A percentile compares a stretch with the other conserved stretches of the same genome.
Evolutionary conservation across 2,329 filamentous ascomycete species (phyloP).

Genomic region (Fusarium verrucosum): DNA sequence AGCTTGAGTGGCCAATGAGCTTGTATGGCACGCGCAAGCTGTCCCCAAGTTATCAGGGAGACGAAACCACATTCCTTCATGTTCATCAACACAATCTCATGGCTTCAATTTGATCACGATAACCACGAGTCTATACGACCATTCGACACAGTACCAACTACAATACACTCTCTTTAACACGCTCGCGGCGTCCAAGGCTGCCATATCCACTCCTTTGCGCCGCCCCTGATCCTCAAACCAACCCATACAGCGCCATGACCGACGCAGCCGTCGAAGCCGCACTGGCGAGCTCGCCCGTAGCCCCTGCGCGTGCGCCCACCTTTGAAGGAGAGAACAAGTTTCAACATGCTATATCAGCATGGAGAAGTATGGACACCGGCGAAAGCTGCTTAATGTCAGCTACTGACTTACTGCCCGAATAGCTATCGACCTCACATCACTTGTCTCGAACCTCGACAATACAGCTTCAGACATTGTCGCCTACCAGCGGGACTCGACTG

Average conservation of each 20-base stretch:
- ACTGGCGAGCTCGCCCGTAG: constrained; percentile 36
- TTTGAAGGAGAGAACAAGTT: constrained; percentile 85
- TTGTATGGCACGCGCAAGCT: constrained; percentile 33
- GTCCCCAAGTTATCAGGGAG: constrained; percentile 32
- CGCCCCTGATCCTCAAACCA: constrained; percentile 10
- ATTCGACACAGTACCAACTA: constrained; percentile 2
- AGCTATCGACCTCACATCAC: constrained; percentile 87
- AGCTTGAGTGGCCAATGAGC: constrained; percentile 37
- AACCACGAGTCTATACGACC: constrained; percentile 13
- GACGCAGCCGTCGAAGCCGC: constrained; percentile 47
- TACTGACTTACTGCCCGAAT: constrained; percentile 40
- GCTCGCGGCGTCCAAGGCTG: constrained; percentile 20
- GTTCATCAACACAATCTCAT: constrained; percentile 17
- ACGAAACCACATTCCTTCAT: constrained; percentile 39
- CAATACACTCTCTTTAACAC: constrained; percentile 3
- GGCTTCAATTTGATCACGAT: constrained; percentile 21
- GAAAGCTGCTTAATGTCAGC: neutral
- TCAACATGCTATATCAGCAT: constrained; percentile 93
- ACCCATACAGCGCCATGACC: constrained; percentile 44
- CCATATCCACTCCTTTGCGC: constrained; percentile 30
- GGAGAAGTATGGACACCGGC: constrained; percentile 75
- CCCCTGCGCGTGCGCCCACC: constrained; percentile 42
- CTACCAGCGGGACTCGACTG: constrained; percentile 93
- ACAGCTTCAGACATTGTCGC: constrained; percentile 95
- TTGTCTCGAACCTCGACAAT: constrained; percentile 86